A percentile compares a stretch with the other conserved stretches of the same genome.
Conservation (phyloP, 2,329 filamentous ascomycete genomes). For the Nemania sp. region DNA sequence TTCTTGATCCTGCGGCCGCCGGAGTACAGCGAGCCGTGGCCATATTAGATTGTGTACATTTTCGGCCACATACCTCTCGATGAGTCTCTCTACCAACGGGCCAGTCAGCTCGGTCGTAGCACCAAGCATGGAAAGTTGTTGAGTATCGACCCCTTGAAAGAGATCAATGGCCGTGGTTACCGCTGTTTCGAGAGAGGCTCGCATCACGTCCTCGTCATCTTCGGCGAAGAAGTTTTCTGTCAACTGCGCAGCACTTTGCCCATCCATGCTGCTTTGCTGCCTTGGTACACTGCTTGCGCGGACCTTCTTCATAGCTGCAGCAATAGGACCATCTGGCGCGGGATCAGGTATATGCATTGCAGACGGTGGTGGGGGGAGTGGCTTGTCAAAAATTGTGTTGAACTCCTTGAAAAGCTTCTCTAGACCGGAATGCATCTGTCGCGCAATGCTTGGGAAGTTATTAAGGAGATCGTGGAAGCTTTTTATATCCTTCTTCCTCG, state of each 20-base stretch:
- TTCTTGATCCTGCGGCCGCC: slow-evolving; percentile 84
- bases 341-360: slow-evolving; percentile 70
- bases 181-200: slow-evolving; percentile 88
- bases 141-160: slow-evolving; percentile 95
- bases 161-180: slow-evolving; percentile 94
- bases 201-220: slow-evolving; percentile 92
- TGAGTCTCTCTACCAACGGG: slow-evolving; percentile 89
- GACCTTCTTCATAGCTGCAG: slow-evolving; percentile 65
- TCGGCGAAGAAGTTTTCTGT: slow-evolving; percentile 79
- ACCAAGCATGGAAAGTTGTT: slow-evolving; percentile 90
- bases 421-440: slow-evolving; percentile 93
- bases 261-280: slow-evolving; percentile 53
- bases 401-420: slow-evolving; percentile 94
- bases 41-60: slow-evolving; percentile 93
- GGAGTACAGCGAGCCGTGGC: slow-evolving; percentile 81
- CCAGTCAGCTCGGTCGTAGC: slow-evolving; percentile 95
- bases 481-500: slow-evolving; percentile 89
- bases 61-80: slow-evolving; percentile 93
- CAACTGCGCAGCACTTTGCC: slow-evolving; percentile 59
- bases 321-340: slow-evolving; percentile 66
- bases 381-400: slow-evolving; percentile 84
- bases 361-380: slow-evolving; percentile 79
- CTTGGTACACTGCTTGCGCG: slow-evolving; percentile 63
- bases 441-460: slow-evolving; percentile 93
- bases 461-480: slow-evolving; percentile 90